Base-by-base conservation (phyloP, 352 stramenopile species). In the Phytophthora rubi region DNA sequence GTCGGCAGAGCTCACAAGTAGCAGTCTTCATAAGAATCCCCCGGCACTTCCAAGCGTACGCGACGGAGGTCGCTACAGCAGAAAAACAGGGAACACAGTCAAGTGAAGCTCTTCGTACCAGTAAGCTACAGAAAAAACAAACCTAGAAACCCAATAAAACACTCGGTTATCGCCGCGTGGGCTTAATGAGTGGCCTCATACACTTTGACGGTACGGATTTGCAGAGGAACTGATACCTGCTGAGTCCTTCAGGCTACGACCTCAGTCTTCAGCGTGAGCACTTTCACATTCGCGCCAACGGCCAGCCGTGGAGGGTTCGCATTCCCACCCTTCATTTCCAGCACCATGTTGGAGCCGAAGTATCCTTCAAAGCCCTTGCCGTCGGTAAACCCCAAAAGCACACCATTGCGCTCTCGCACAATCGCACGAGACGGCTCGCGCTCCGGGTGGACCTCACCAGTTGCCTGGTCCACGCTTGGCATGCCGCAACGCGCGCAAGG, bases 341-440 rank as follows among this genome's bases (percentile, higher is more conserved):
- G 70, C 4, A 95, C 73, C 37, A 93, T 67, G 59, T 95, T 95
- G 3, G 88, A 92, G 2, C 88, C 88, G 58, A 95, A 95, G 75
- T 93, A 95, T 47, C 81, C 82, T 44, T 90, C 66, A 1, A 82
- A 53, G 55, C 77, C 78, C 32, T 70, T 80, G 33, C 77, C 84
- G 42, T 87, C 65, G 16, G 68, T 80, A 49, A 95, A 93, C 6
- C 85, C 82, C 6, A 95, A 73, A 0, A 73, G 48, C n/a, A 71
- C 63, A 32, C 87, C 87, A 35, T 95, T 93, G 44, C 84, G 86
- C 61, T 83, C 63, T 8, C 69, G 63, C 9, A 77, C 74, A 32
- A 93, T 79, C 0, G 83, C 85, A 52, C 78, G 84, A 26, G 71
- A 78, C 23, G 85, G 83, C 49, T 92, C 83, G 44, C 67, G 77